Evolutionary conservation across 495 filamentous ascomycete genomes (phyloP).

Genomic region (Talaromyces adpressus): DNA sequence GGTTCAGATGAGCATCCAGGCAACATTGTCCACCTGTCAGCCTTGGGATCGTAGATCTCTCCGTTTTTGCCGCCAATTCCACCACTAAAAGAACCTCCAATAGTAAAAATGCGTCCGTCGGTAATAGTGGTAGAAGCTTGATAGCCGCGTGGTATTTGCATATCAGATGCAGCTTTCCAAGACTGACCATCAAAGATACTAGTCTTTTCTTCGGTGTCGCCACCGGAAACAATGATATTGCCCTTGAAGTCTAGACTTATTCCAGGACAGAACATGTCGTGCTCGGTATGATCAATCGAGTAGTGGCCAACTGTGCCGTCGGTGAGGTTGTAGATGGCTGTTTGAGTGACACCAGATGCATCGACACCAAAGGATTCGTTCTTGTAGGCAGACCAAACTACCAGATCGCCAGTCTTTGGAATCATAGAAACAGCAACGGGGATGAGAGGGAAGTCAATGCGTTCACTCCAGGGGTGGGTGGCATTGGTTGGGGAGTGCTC

Average conservation of each 20-base stretch:
- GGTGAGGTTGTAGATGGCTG: conserved; percentile 32
- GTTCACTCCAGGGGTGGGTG: not conserved
- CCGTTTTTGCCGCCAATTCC: conserved; percentile 42
- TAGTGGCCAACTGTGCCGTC: conserved; percentile 26
- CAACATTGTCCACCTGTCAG: conserved; percentile 30
- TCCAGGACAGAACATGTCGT: conserved; percentile 61
- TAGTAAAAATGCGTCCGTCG: conserved; percentile 51
- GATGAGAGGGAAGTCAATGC: conserved; percentile 45
- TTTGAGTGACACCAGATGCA: conserved; percentile 2
- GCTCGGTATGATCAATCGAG: conserved; percentile 37
- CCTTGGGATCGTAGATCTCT: conserved; percentile 43
- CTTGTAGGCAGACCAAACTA: conserved; percentile 37
- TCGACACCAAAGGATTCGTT: conserved; percentile 21
- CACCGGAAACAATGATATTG: conserved; percentile 47
- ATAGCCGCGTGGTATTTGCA: conserved; percentile 51
- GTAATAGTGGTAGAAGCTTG: conserved; percentile 44
- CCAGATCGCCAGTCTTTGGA: conserved; percentile 27
- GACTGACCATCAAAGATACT: conserved; percentile 36
- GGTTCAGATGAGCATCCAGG: conserved; percentile 28
- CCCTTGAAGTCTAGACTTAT: conserved; percentile 45
- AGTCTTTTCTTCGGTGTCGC: conserved; percentile 31
- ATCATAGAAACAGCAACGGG: conserved; percentile 34
- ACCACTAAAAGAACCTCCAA: conserved; percentile 52
- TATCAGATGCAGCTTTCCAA: conserved; percentile 27
- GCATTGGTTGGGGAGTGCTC: not conserved